Evolutionary conservation across 352 stramenopile species (phyloP).

Genomic region (Phytopythium montanum): DNA sequence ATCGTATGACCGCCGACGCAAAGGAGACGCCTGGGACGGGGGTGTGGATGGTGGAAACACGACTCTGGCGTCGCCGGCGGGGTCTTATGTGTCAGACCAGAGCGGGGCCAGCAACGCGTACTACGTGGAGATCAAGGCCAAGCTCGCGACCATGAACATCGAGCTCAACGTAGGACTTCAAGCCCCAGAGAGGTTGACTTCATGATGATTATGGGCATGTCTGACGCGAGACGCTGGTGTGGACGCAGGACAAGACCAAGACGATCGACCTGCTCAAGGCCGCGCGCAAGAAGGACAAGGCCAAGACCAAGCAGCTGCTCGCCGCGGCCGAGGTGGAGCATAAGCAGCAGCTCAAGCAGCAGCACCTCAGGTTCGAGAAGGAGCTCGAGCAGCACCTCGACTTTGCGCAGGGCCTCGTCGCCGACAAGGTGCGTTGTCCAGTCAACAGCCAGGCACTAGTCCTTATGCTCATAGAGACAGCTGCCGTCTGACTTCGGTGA

Average conservation of each 20-base stretch:
- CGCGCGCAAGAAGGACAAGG: slow-evolving; percentile 71
- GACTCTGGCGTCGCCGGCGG: slow-evolving; percentile 15
- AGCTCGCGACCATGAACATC: slow-evolving; percentile 72
- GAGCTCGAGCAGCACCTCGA: slow-evolving; percentile 80
- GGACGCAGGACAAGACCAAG: slow-evolving; percentile 70
- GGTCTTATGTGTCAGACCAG: slow-evolving; percentile 28
- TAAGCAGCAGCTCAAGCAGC: slow-evolving; percentile 48
- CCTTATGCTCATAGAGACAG: neutral
- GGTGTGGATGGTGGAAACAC: neutral
- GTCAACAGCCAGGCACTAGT: neutral
- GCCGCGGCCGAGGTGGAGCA: slow-evolving; percentile 41
- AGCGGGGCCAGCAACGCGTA: slow-evolving; percentile 48
- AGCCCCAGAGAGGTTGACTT: too few species aligned
- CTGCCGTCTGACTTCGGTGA: neutral
- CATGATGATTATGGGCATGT: neutral
- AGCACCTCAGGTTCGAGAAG: slow-evolving; percentile 61
- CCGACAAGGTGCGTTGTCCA: slow-evolving; percentile 65
- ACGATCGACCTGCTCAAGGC: slow-evolving; percentile 80
- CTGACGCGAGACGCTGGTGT: neutral
- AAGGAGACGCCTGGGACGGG: slow-evolving; percentile 5
- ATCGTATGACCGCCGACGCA: neutral
- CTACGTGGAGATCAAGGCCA: slow-evolving; percentile 73
- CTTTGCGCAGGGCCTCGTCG: slow-evolving; percentile 72
- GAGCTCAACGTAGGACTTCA: slow-evolving; percentile 55
- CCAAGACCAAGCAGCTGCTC: slow-evolving; percentile 55